phyloP scores from a whole-genome alignment of 495 filamentous ascomycete genomes.

The Talaromyces borbonicus region DNA sequence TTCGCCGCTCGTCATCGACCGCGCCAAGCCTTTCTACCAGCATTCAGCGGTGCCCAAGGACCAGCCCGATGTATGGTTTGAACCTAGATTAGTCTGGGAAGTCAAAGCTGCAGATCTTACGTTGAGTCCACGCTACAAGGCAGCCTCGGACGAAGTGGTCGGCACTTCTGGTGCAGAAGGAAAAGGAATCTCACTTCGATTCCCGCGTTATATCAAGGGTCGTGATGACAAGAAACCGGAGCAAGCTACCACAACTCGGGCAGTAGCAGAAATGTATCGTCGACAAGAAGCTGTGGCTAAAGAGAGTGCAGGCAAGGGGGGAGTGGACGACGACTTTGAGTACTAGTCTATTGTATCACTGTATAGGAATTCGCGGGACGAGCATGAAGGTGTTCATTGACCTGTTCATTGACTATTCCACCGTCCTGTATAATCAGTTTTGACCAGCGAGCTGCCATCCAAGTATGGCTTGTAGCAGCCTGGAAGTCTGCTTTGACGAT shows the following conservation, averaged over 20 bases:
- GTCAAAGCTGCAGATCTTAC: slow-evolving; percentile 95
- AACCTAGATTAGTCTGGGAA: slow-evolving; percentile 90
- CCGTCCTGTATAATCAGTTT: too few species aligned
- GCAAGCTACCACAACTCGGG: slow-evolving; percentile 70
- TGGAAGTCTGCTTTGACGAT: too few species aligned
- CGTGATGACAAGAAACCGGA: slow-evolving; percentile 93
- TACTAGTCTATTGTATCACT: slow-evolving; percentile 44
- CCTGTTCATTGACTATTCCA: too few species aligned
- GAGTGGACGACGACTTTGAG: slow-evolving; percentile 97
- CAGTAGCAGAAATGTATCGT: slow-evolving; percentile 93
- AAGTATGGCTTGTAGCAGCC: too few species aligned
- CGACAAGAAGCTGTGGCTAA: slow-evolving; percentile 79
- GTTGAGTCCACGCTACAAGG: slow-evolving; percentile 84
- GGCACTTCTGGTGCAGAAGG: slow-evolving; percentile 45
- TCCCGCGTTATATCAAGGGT: slow-evolving; percentile 82
- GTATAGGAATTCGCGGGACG: neutral
- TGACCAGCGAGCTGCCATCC: too few species aligned
- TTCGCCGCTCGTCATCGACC: slow-evolving; percentile 65
- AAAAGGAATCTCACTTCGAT: slow-evolving; percentile 82
- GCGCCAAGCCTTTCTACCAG: slow-evolving; percentile 86
- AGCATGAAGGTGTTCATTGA: too few species aligned
- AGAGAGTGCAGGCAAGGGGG: slow-evolving; percentile 55
- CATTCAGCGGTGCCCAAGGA: slow-evolving; percentile 77
- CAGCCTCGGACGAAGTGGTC: slow-evolving; percentile 51
- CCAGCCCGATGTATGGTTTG: slow-evolving; percentile 98